Evolutionary conservation across 2,329 filamentous ascomycete genomes (phyloP), one percentile per base, ranked within the genome.

Genomic region (Phialemonium atrogriseum): DNA sequence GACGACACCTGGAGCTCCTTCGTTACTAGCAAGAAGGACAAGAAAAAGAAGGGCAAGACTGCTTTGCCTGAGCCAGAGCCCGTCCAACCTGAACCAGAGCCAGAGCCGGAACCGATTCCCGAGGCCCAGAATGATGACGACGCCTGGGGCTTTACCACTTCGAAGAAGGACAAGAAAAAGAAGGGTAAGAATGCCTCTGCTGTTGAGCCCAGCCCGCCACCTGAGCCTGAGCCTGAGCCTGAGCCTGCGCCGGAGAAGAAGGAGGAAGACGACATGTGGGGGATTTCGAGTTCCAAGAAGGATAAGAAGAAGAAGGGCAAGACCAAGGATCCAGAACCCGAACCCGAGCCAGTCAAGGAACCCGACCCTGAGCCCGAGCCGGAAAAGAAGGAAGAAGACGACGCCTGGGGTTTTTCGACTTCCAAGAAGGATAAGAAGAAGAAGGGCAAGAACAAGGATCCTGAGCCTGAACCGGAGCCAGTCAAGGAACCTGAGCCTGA

Each of bases 321-420:
- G 31, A 45, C 25, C 30, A 39, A 14, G 9, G 37, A 33, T 10
- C 38, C 36, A 3, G 35, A 35, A 18, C 50, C 57, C 34, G 58
- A 59, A 38, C 55, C 56, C 27, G 56, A 63, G 34, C 48, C 52
- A 12, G 54, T 57, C 22, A 60, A 66, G 39, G 62, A 66, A 18
- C 56, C 61, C 10, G 55, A 30, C 11, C 19, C 27, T 14, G 27
- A 27, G 19, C 33, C 27, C 11, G 33, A 31, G 10, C 27, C 25
- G 4, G 51, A 13, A 50, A 54, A 35, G 23, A 24, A 36, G 40
- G 30, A 13, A 12, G 26, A 18, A 5, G 34, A 32, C 10, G 24
- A 27, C 21, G 18, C 21, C 15, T 29, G 32, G 32, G 32, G 26
- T 9, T 40, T 37, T 27, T 33, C 38, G 11, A 13, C 32, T 11